Base-by-base conservation (phyloP, 75 land plant species). In the Adiantum capillusveneris region DNA sequence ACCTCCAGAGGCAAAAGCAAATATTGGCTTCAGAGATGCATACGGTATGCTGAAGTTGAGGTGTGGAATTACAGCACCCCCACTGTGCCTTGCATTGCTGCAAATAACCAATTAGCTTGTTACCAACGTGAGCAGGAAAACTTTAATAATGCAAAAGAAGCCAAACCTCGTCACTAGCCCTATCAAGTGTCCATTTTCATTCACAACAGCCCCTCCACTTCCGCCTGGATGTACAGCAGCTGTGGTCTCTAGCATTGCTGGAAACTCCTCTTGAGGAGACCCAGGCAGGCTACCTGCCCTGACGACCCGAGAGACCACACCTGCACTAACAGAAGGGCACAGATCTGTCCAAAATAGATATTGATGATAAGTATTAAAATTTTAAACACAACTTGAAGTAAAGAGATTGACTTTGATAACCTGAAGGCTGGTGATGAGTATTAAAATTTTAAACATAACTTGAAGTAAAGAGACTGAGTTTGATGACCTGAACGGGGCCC, bases 151-250 rank as follows among this genome's bases (percentile, higher is more conserved):
- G 31, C 36, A 30, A 42, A 19, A 13, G 34, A 27, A 43, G 43
- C 20, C 6, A 25, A 75, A 91, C 97, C 97, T 92, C 64, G 97
- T 92, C 24, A 92, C 83, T 53, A 92, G 77, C 22, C 95, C 94
- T 31, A 92, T 81, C 86, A 92, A 71, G 53, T 46, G 79, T 41
- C 97, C 97, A 56, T 76, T 55, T 56, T 77, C 73, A 84, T 92
- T 82, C 19, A 92, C 81, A 53, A 92, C 84, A 51, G 84, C 94
- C 17, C 97, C 97, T 52, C 97, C 97, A 79, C 97, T 92, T 22
- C 80, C 79, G 51, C 97, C 97, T 46, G 94, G 94, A 81, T 92
- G 89, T 0, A 92, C 94, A 53, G 90, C 84, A 50, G 97, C 97
- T 51, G 97, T 92, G 34, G 97, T 92, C 71, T 88, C 84, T 45